Percentiles rank a stretch among this genome's conserved stretches.
Evolutionary conservation across 202 grass and related monocot species (phyloP).

Genomic region (Elaeis oleifera): DNA sequence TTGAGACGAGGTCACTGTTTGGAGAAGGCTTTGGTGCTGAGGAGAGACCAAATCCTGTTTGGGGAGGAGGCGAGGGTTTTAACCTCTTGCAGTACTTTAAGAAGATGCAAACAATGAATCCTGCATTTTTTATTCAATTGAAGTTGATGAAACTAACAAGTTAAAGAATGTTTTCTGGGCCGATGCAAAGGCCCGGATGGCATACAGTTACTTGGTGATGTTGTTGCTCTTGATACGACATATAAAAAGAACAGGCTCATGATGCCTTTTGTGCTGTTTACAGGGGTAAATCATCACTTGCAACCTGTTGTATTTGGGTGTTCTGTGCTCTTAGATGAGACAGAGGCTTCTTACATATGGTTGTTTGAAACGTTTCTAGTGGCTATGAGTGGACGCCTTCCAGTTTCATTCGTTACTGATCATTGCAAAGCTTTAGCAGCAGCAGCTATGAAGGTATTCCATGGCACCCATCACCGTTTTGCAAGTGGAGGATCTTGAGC

Average conservation of each 20-base stretch:
- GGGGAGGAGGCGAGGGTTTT: conserved; percentile 43
- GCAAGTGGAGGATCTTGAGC: conserved; percentile 39
- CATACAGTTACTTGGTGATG: conserved; percentile 40
- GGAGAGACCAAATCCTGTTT: conserved; percentile 7
- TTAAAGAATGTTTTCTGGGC: conserved; percentile 45
- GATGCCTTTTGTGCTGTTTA: conserved; percentile 39
- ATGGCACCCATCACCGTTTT: conserved; percentile 31
- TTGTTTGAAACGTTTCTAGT: conserved; percentile 48
- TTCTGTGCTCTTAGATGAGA: conserved; percentile 52
- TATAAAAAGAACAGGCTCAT: conserved; percentile 38
- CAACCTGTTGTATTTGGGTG: conserved; percentile 46
- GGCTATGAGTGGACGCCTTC: conserved; percentile 33
- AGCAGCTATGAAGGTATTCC: conserved; percentile 31
- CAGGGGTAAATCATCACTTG: conserved; percentile 50
- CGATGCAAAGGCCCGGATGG: conserved; percentile 26
- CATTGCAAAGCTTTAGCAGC: conserved; percentile 26
- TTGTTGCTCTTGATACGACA: conserved; percentile 35
- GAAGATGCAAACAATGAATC: conserved; percentile 47
- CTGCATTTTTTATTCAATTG: conserved; percentile 40
- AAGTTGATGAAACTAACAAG: conserved; percentile 34
- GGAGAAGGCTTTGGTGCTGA: conserved; percentile 22
- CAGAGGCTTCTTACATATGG: conserved; percentile 41
- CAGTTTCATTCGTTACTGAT: conserved; percentile 31
- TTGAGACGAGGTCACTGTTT: conserved; percentile 20
- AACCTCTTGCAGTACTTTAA: conserved; percentile 54